Conservation (phyloP, 2,329 filamentous ascomycete genomes). For the Exserohilum rostratum region DNA sequence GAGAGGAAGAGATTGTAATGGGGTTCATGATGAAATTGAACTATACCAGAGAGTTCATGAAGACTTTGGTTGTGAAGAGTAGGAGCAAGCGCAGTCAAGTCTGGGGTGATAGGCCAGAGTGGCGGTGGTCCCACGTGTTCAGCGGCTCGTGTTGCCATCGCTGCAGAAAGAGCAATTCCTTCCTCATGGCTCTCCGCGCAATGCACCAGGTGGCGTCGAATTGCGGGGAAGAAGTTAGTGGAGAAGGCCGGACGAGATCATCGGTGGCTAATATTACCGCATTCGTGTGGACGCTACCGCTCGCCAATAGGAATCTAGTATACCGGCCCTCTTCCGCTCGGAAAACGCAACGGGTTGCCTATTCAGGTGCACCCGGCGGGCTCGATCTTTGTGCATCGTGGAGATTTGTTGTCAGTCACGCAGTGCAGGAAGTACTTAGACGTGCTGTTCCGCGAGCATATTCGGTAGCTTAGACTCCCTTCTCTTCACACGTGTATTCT, state of each 20-base stretch:
- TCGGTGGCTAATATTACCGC: slow-evolving; percentile 19
- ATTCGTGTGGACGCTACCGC: neutral
- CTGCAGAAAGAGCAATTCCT: neutral
- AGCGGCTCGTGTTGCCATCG: neutral
- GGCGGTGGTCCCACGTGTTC: neutral
- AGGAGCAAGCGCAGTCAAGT: neutral
- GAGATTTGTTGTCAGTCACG: neutral
- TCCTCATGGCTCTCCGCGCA: neutral
- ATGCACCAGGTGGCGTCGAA: slow-evolving; percentile 3
- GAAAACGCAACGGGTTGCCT: slow-evolving; percentile 12
- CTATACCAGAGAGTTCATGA: neutral
- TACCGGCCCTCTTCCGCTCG: neutral
- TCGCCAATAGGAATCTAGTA: slow-evolving; percentile 5
- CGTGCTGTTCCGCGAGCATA: neutral
- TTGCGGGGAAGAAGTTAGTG: slow-evolving; percentile 9
- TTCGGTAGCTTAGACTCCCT: neutral
- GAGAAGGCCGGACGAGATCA: slow-evolving; percentile 3
- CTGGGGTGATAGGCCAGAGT: neutral
- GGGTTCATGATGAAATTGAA: slow-evolving; percentile 12
- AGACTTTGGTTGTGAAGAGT: neutral
- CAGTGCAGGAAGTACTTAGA: neutral
- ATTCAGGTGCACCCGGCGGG: slow-evolving; percentile 2
- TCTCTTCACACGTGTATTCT: neutral
- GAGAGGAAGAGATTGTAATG: neutral
- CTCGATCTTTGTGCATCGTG: neutral